Conservation (phyloP, 192 early-diverging fungal genomes). For the Spizellomyces punctatus region DNA sequence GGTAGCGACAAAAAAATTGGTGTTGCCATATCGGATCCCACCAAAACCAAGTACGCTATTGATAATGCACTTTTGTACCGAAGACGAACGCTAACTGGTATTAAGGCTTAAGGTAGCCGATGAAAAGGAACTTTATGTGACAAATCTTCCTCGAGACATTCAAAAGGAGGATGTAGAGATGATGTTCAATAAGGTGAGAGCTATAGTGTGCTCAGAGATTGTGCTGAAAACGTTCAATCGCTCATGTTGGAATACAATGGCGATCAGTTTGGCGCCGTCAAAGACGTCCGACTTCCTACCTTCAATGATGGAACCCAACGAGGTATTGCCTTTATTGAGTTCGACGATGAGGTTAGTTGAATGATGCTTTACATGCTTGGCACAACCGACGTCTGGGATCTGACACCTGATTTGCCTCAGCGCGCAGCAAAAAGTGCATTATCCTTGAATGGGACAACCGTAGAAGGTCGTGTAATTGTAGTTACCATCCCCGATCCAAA, state of each 20-base stretch:
- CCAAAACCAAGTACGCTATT: slow-evolving; percentile 32
- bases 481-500: slow-evolving; percentile 54
- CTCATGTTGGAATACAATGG: background rate
- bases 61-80: slow-evolving; percentile 16
- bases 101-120: slow-evolving; percentile 35
- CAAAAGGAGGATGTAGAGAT: slow-evolving; percentile 36
- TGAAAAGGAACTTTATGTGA: slow-evolving; percentile 43
- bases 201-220: background rate
- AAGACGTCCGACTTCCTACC: slow-evolving; percentile 39
- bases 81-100: slow-evolving; percentile 37
- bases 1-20: slow-evolving; percentile 16
- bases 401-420: slow-evolving; percentile 7
- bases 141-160: slow-evolving; percentile 44
- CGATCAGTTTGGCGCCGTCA: slow-evolving; percentile 42
- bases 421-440: slow-evolving; percentile 36
- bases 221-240: slow-evolving; percentile 1
- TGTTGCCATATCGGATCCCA: slow-evolving; percentile 53
- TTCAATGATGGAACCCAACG: slow-evolving; percentile 25
- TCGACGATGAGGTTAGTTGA: slow-evolving; percentile 38
- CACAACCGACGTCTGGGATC: background rate
- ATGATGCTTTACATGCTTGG: background rate
- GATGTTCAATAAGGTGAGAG: slow-evolving; percentile 17
- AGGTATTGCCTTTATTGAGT: slow-evolving; percentile 49
- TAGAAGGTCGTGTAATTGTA: slow-evolving; percentile 38
- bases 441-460: slow-evolving; percentile 38